Conservation (phyloP, 139 green algal genomes). For the Coccomyxa sp. region DNA sequence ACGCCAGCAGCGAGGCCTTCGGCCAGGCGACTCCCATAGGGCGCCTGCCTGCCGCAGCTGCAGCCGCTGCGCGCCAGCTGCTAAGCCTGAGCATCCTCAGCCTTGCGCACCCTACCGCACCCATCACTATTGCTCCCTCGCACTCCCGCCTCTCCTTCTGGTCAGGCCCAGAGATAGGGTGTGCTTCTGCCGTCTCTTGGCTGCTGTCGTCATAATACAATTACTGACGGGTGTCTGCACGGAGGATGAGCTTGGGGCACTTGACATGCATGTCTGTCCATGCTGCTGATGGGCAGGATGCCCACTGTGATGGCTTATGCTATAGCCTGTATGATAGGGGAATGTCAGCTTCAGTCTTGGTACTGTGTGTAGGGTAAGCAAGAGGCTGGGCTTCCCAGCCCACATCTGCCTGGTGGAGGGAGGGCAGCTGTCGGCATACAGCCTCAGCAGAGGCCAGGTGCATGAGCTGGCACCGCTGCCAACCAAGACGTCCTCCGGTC, state of each 20-base stretch:
- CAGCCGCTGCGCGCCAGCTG: constrained; percentile 18
- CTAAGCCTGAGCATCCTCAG: constrained; percentile 14
- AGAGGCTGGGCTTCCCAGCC: constrained; percentile 13
- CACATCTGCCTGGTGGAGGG: constrained; percentile 17
- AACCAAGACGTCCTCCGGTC: background rate
- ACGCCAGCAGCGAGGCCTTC: background rate
- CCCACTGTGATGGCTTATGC: too few species aligned
- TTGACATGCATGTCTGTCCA: too few species aligned
- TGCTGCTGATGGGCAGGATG: too few species aligned
- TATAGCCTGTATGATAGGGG: too few species aligned
- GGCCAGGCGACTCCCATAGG: background rate
- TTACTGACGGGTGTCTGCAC: too few species aligned
- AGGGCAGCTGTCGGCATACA: constrained; percentile 17
- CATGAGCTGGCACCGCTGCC: constrained; percentile 10
- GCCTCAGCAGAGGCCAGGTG: background rate
- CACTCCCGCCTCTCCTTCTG: constrained; percentile 22
- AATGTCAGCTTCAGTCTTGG: too few species aligned
- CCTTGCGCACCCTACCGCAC: background rate
- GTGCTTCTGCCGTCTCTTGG: too few species aligned
- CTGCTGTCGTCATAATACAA: too few species aligned
- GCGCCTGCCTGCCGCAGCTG: constrained; percentile 8
- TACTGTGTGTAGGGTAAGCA: constrained; percentile 18
- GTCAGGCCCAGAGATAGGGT: background rate
- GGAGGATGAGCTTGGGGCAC: too few species aligned
- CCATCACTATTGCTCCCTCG: background rate